Percentiles rank a stretch among this genome's conserved stretches.
Conservation (phyloP, 1,139 yeast genomes). For the Taphrina sp. region DNA sequence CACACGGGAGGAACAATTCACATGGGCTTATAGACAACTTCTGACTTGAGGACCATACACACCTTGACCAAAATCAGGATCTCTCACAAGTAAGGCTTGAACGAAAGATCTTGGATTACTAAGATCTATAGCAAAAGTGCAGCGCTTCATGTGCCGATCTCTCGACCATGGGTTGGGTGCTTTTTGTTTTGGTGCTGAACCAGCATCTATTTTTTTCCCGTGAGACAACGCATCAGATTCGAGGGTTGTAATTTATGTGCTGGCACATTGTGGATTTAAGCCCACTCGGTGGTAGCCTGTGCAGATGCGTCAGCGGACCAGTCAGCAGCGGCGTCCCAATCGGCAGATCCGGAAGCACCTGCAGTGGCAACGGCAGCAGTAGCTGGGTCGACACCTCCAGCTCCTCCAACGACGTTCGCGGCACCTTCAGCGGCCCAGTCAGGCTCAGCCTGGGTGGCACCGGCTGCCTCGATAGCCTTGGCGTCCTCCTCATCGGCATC, state of each 20-base stretch:
- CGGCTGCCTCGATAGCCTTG: constrained; percentile 63
- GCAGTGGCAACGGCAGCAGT: constrained; percentile 72
- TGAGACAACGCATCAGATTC: no score
- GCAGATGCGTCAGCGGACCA: constrained; percentile 32
- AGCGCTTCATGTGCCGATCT: constrained; percentile 22
- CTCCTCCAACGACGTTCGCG: constrained; percentile 50
- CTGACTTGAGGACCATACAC: no score
- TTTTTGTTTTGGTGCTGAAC: not conserved
- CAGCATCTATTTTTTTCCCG: not conserved
- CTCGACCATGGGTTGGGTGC: constrained; percentile 26
- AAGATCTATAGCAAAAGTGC: constrained; percentile 21
- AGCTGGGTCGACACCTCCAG: constrained; percentile 82
- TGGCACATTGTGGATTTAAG: not conserved
- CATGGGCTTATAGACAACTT: no score
- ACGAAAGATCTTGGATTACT: not conserved
- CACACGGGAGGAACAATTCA: no score
- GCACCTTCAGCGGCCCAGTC: constrained; percentile 56
- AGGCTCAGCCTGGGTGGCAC: constrained; percentile 50
- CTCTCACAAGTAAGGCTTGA: not conserved
- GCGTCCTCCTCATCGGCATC: constrained; percentile 63
- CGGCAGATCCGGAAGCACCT: constrained; percentile 71
- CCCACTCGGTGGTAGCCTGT: constrained; percentile 31
- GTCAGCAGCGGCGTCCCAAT: constrained; percentile 77
- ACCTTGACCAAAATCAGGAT: not conserved
- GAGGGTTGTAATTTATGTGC: not conserved